phyloP scores from a whole-genome alignment of 495 filamentous ascomycete genomes.

The Cercophora scortea region DNA sequence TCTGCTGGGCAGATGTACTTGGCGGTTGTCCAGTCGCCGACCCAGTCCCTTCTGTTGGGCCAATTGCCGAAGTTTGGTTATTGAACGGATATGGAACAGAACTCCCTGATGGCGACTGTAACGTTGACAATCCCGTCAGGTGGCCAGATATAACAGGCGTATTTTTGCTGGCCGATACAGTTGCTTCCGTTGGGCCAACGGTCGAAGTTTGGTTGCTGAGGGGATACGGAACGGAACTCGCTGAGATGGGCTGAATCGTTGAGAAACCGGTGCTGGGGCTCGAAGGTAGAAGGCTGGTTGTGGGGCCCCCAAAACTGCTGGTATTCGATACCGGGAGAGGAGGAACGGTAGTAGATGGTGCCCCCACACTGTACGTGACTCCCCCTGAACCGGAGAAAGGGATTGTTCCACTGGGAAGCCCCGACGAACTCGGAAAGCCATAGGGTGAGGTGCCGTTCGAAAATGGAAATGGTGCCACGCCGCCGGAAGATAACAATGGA shows the following conservation, averaged over 20 bases:
- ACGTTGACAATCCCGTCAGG: too few relatives aligned
- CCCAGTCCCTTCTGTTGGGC: neutral
- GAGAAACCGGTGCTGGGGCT: too few relatives aligned
- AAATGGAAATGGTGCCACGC: conserved; percentile 2
- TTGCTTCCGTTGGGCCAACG: too few relatives aligned
- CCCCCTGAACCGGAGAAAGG: too few relatives aligned
- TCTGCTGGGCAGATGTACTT: neutral
- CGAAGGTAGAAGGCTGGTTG: too few relatives aligned
- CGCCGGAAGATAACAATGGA: neutral
- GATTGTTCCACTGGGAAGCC: neutral
- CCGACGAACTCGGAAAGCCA: neutral
- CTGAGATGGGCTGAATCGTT: neutral
- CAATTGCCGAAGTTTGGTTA: neutral
- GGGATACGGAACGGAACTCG: conserved; percentile 1
- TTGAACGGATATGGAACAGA: too few relatives aligned
- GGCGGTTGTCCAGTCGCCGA: neutral
- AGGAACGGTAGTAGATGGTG: neutral
- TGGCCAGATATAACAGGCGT: too few relatives aligned
- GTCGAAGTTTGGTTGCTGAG: neutral
- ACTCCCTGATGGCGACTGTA: too few relatives aligned
- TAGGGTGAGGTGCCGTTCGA: conserved; percentile 3
- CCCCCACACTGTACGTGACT: neutral
- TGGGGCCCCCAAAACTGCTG: neutral
- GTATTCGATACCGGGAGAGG: neutral
- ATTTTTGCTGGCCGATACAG: too few relatives aligned